phyloP scores from a whole-genome alignment of 768 basidiomycete species.

The Tulasnella calospora region DNA sequence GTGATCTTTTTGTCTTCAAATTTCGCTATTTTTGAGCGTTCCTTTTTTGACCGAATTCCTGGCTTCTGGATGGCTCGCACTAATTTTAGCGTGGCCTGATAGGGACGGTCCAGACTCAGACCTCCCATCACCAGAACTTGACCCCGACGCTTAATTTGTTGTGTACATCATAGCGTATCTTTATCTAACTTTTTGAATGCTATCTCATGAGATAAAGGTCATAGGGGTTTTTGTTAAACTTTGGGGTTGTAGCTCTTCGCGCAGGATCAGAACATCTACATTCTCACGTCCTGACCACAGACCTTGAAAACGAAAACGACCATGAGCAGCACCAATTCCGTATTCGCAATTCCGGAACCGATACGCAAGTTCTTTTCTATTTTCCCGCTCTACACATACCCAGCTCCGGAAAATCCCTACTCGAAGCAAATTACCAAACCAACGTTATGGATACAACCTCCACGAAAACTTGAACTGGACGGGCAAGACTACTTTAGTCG shows the following conservation, averaged over 20 bases:
- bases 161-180: no score
- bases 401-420: constrained; percentile 27
- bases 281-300: not conserved
- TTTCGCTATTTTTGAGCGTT: not conserved
- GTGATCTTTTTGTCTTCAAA: not conserved
- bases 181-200: no score
- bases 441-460: constrained; percentile 50
- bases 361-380: constrained; percentile 50
- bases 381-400: constrained; percentile 56
- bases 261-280: not conserved
- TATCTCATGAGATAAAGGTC: no score
- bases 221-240: no score
- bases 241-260: no score
- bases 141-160: no score
- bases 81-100: no score
- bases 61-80: no score
- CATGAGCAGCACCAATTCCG: constrained; percentile 6
- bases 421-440: constrained; percentile 36
- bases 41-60: no score
- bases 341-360: constrained; percentile 38
- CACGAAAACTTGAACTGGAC: constrained; percentile 14
- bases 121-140: no score
- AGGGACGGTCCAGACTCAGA: no score
- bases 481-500: constrained; percentile 47
- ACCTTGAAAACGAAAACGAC: not conserved